Conservation (phyloP, 306 rosid genomes). For the Pterocarpus santalinus region DNA sequence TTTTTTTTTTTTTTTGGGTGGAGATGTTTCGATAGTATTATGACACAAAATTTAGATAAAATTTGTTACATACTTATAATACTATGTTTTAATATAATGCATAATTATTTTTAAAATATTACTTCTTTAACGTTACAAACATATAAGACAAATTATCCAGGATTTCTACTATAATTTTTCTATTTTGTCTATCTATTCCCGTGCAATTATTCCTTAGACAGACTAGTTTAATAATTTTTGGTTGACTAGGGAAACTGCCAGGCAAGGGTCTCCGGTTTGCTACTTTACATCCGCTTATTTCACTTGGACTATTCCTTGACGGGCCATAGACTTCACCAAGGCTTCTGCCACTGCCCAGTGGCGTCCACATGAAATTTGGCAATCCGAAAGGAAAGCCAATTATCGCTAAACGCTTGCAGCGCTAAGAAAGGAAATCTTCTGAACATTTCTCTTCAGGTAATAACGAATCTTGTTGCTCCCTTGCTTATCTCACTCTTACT, state of each 20-base stretch:
- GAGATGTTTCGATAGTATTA: too few relatives aligned
- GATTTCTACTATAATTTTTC: too few relatives aligned
- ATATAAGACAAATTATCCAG: too few relatives aligned
- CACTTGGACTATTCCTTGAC: slow-evolving; percentile 42
- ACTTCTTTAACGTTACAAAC: too few relatives aligned
- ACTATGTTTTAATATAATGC: too few relatives aligned
- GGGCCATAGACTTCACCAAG: not conserved
- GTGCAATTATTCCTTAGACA: not conserved
- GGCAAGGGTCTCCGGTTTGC: not conserved
- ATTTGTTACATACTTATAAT: too few relatives aligned
- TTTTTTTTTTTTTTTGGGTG: too few relatives aligned
- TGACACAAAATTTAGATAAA: too few relatives aligned
- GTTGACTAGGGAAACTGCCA: slow-evolving; percentile 14
- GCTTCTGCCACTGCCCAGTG: too few relatives aligned
- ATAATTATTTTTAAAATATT: too few relatives aligned
- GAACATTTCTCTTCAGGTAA: not conserved
- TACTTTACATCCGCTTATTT: not conserved
- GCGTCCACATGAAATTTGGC: not conserved
- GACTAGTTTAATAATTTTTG: not conserved
- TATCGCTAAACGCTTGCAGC: not conserved
- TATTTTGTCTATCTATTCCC: too few relatives aligned
- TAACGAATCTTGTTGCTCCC: not conserved
- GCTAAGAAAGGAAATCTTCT: not conserved
- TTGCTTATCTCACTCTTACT: not conserved
- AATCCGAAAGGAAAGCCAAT: not conserved